Conservation (phyloP, 352 stramenopile genomes). For the Phytophthora meadii region DNA sequence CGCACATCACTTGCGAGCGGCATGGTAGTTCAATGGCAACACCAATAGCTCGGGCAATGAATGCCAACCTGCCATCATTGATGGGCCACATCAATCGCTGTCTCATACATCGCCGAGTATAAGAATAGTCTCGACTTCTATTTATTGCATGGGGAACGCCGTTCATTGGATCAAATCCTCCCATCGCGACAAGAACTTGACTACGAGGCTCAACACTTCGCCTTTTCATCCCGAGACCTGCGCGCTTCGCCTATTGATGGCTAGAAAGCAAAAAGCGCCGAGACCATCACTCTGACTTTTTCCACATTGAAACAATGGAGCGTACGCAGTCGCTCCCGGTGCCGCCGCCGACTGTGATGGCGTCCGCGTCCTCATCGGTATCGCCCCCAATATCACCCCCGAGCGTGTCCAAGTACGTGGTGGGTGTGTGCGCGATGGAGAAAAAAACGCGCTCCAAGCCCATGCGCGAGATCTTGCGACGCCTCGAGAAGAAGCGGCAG, state of each 20-base stretch:
- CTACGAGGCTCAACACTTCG: conserved; percentile 12
- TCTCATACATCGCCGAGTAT: conserved; percentile 9
- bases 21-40: too few species aligned
- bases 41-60: too few species aligned
- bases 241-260: conserved; percentile 1
- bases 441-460: conserved; percentile 98
- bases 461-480: conserved; percentile 96
- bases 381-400: conserved; percentile 26
- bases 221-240: conserved; percentile 13
- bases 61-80: background rate
- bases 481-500: conserved; percentile 91
- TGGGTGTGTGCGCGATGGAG: conserved; percentile 99
- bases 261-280: conserved; percentile 1
- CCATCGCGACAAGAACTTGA: background rate
- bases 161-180: conserved; percentile 23
- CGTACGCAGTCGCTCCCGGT: conserved; percentile 37
- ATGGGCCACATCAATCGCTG: too few species aligned
- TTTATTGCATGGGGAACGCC: too few species aligned
- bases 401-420: conserved; percentile 70
- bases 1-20: background rate
- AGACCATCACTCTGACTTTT: conserved; percentile 32
- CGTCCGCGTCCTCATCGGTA: conserved; percentile 11
- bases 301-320: conserved; percentile 24
- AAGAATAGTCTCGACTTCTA: too few species aligned
- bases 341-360: conserved; percentile 13